Evolutionary conservation across 805 yeast genomes (phyloP), one percentile per base, ranked within the genome.

Genomic region (Candida montana): DNA sequence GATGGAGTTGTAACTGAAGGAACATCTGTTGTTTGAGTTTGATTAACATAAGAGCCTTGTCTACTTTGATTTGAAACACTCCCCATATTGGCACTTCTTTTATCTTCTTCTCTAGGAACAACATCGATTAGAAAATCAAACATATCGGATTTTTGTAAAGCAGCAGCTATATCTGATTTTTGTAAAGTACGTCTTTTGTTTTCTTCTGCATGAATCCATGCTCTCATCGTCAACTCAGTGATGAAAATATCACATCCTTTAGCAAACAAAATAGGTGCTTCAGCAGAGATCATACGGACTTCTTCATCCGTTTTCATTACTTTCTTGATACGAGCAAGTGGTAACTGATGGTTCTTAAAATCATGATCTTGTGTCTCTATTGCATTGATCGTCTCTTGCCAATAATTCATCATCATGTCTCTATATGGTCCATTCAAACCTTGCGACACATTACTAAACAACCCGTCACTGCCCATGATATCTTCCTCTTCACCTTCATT

Each of bases 201-300:
- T 56, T 88, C 96, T 62, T 93, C 98, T 3, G 98, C 96, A 55
- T 90, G 96, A 47, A 93, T 88, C 99, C 99, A 93, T 7, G 99
- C 97, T 44, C 99, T 73, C 96, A 93, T 90, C 12, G 99, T 90
- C 41, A 93, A 69, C 61, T 93, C 99, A 1, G 99, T 90, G 52
- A 93, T 91, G 64, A 93, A 93, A 28, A 93, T 81, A 60, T 93
- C 99, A 64, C 99, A 93, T 1, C 98, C 98, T 62, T 93, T 93
- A 35, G 99, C 98, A 67, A 93, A 93, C 46, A 93, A 65, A 27
- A 93, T 89, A 2, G 99, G 99, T 1, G 98, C 98, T 65, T 93
- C 99, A 3, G 99, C 98, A 49, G 93, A 80, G 43, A 93, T 93
- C 99, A 93, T 93, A 50, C 89, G 77, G 31, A 93, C 98, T 50